Evolutionary conservation across 2,329 filamentous ascomycete species (phyloP).

Genomic region (Aaosphaeria pasadenensis): DNA sequence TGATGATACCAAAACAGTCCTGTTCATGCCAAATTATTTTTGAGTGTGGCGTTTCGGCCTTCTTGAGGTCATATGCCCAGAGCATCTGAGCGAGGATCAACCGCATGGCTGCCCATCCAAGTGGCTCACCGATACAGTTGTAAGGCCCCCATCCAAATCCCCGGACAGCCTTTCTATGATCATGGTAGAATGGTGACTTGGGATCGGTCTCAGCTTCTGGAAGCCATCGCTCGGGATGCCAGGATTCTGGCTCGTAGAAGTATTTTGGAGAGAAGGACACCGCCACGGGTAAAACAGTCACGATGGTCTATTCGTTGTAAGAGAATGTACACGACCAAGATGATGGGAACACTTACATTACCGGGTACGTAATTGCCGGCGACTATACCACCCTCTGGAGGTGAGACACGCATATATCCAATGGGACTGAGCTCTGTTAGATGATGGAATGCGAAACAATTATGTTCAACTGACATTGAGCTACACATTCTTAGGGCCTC

Average conservation of each 20-base stretch:
- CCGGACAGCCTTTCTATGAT: slow-evolving; percentile 3
- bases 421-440: slow-evolving; percentile 3
- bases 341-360: slow-evolving; percentile 1
- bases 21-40: slow-evolving; percentile 5
- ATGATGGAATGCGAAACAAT: not conserved
- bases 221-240: slow-evolving; percentile 11
- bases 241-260: slow-evolving; percentile 5
- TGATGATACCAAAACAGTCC: slow-evolving; percentile 6
- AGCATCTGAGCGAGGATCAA: slow-evolving; percentile 4
- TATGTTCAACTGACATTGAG: slow-evolving; percentile 6
- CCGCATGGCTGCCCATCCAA: slow-evolving; percentile 6
- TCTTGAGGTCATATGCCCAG: slow-evolving; percentile 6
- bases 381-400: slow-evolving; percentile 7
- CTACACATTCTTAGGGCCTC: slow-evolving; percentile 11
- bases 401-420: slow-evolving; percentile 1
- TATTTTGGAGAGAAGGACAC: slow-evolving; percentile 2
- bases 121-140: slow-evolving; percentile 5
- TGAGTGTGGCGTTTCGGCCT: slow-evolving; percentile 1
- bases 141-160: slow-evolving; percentile 4
- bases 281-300: slow-evolving; percentile 3
- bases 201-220: slow-evolving; percentile 2
- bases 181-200: slow-evolving; percentile 3
- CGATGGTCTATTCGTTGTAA: slow-evolving; percentile 1
- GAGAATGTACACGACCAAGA: not conserved
- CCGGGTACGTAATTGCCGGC: slow-evolving; percentile 3